Percentiles rank a stretch among this genome's conserved stretches.
Evolutionary conservation across 148 eudicot species (phyloP).

Genomic region (Diospyros lotus): DNA sequence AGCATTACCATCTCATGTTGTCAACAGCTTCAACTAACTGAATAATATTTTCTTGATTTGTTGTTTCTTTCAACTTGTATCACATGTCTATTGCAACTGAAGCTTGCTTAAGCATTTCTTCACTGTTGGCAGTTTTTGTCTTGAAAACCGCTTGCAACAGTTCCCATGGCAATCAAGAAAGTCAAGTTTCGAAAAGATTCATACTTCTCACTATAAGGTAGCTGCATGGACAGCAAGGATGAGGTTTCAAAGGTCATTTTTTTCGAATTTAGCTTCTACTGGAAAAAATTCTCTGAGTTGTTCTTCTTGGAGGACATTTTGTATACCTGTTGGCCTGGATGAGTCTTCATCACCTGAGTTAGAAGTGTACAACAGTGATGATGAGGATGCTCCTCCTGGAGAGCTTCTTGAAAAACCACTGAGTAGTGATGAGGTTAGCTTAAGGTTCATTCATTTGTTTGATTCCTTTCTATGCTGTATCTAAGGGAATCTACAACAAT

Average conservation of each 20-base stretch:
- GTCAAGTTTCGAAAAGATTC: conserved; percentile 17
- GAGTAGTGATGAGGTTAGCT: conserved; percentile 50
- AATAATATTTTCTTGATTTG: not conserved
- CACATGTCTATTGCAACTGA: not conserved
- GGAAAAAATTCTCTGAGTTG: conserved; percentile 16
- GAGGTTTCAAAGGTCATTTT: conserved; percentile 20
- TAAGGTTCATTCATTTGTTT: not conserved
- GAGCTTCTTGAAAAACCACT: conserved; percentile 33
- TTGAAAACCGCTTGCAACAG: conserved; percentile 33
- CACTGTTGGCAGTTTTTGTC: conserved; percentile 35
- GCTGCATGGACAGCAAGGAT: conserved; percentile 23
- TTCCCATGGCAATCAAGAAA: conserved; percentile 31
- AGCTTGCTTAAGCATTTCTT: not conserved
- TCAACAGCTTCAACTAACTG: not conserved
- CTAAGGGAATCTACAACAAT: not conserved
- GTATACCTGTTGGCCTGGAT: conserved; percentile 38
- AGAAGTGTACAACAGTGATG: conserved; percentile 27
- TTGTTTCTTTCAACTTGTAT: conserved; percentile 2
- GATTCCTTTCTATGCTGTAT: not conserved
- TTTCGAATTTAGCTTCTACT: conserved; percentile 18
- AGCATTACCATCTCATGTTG: not conserved
- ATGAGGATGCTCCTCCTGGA: conserved; percentile 24
- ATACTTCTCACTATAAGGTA: conserved; percentile 23
- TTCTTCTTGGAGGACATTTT: conserved; percentile 29
- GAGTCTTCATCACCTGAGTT: conserved; percentile 37